Evolutionary conservation across 768 basidiomycete genomes (phyloP).

Genomic region (Phlebiopsis flavidoalba): DNA sequence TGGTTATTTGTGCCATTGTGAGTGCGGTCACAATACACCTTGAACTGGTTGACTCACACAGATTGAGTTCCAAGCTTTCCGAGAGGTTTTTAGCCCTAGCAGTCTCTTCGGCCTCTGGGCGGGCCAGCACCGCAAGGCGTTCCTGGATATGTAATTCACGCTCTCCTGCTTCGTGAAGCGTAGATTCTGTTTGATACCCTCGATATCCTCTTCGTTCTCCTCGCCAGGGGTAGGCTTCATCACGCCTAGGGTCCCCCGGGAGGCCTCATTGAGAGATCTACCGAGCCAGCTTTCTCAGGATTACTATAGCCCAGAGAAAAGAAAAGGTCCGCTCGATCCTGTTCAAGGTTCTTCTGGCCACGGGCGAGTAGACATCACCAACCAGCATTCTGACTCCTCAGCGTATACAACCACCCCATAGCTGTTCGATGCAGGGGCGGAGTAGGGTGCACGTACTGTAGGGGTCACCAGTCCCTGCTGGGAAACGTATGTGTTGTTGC

Average conservation of each 20-base stretch:
- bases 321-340: constrained; percentile 71
- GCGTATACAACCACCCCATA: constrained; percentile 44
- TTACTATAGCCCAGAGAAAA: constrained; percentile 75
- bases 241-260: constrained; percentile 27
- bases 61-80: constrained; percentile 87
- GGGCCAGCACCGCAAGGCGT: constrained; percentile 88
- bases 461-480: constrained; percentile 64
- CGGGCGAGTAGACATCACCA: constrained; percentile 66
- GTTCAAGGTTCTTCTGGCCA: constrained; percentile 52
- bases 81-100: constrained; percentile 77
- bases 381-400: constrained; percentile 46
- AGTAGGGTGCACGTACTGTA: constrained; percentile 30
- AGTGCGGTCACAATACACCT: background rate
- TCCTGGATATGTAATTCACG: constrained; percentile 78
- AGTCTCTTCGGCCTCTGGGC: constrained; percentile 97
- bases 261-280: constrained; percentile 60
- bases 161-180: constrained; percentile 88
- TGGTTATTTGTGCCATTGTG: constrained; percentile 22
- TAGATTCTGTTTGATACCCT: constrained; percentile 93
- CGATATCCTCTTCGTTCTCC: constrained; percentile 83
- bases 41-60: constrained; percentile 45
- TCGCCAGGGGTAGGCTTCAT: constrained; percentile 55
- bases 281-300: constrained; percentile 49
- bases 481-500: constrained; percentile 58
- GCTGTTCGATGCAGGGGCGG: constrained; percentile 6